These are phyloP conservation scores for Nakazawaea ishiwadae DNA, from an alignment of 805 yeast species.

Conservation along the genomic window DNA sequence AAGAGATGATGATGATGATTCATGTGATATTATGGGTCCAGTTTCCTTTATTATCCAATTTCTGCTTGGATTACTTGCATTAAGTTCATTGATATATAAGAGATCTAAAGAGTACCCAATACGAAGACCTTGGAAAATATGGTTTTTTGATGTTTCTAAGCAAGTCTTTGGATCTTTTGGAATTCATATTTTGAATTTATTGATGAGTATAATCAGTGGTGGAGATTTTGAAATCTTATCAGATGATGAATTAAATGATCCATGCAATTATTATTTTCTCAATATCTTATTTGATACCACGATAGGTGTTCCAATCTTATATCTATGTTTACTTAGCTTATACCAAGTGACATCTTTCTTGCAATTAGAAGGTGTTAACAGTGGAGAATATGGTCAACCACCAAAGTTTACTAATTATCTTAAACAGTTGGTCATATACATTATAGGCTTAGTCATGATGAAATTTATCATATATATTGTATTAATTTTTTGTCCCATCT, in stretches of 20 bases:
- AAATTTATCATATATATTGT: constrained; percentile 57
- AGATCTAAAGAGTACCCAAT: constrained; percentile 74
- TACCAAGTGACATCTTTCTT: constrained; percentile 41
- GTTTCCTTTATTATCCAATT: constrained; percentile 78
- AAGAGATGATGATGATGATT: constrained; percentile 16
- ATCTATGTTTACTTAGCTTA: constrained; percentile 48
- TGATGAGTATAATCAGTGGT: constrained; percentile 58
- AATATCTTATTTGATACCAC: constrained; percentile 90
- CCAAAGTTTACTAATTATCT: constrained; percentile 59
- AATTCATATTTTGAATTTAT: constrained; percentile 73
- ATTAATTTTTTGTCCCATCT: constrained; percentile 56
- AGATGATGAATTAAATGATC: constrained; percentile 46
- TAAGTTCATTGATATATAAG: constrained; percentile 69
- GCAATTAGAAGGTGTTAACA: constrained; percentile 41
- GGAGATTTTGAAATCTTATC: constrained; percentile 13
- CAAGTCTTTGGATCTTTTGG: constrained; percentile 86
- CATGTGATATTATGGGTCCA: constrained; percentile 76
- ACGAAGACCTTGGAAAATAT: constrained; percentile 80
- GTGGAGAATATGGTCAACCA: constrained; percentile 63
- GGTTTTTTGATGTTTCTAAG: constrained; percentile 87
- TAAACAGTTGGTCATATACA: constrained; percentile 69
- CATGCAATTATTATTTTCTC: constrained; percentile 94
- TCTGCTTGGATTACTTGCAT: constrained; percentile 69
- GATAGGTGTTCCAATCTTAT: constrained; percentile 81
- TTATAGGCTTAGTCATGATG: constrained; percentile 50